Evolutionary conservation across 805 yeast species (phyloP).

Genomic region (Starmerella stigmatis): DNA sequence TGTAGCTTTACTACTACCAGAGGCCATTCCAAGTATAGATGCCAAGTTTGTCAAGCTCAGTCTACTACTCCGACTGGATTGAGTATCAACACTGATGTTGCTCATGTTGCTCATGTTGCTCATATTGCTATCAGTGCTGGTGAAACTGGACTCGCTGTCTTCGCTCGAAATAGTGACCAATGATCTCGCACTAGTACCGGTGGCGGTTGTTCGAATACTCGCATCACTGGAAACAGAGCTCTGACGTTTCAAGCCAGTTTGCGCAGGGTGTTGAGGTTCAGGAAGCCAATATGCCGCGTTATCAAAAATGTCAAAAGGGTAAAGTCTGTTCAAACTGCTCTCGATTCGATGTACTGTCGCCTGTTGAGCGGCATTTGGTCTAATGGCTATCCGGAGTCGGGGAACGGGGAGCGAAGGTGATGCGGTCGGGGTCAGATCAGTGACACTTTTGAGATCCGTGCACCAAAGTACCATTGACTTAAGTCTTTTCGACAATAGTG

Average conservation of each 20-base stretch:
- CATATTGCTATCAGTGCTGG: constrained; percentile 1
- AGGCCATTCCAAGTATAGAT: not conserved
- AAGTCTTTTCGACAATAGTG: constrained; percentile 23
- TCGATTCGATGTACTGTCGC: constrained; percentile 7
- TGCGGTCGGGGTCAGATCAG: constrained; percentile 16
- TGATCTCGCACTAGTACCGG: not conserved
- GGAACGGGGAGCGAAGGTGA: constrained; percentile 29
- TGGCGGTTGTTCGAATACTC: not conserved
- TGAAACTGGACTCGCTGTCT: not conserved
- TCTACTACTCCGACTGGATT: not conserved
- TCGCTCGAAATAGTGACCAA: not conserved
- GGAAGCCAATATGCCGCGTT: constrained; percentile 29
- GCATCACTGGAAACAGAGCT: not conserved
- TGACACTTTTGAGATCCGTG: constrained; percentile 7
- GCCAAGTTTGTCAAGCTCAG: not conserved
- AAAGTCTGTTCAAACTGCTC: constrained; percentile 23
- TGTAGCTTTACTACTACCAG: not conserved
- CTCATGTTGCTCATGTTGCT: not conserved
- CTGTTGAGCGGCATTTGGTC: constrained; percentile 8
- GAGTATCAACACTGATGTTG: not conserved
- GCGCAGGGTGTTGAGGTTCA: not conserved
- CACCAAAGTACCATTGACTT: constrained; percentile 19
- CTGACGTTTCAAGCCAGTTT: not conserved
- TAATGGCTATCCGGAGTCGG: constrained; percentile 25
- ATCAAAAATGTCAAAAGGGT: constrained; percentile 33